Conservation (phyloP, 2,329 filamentous ascomycete genomes). For the Trichophyton mentagrophytes region DNA sequence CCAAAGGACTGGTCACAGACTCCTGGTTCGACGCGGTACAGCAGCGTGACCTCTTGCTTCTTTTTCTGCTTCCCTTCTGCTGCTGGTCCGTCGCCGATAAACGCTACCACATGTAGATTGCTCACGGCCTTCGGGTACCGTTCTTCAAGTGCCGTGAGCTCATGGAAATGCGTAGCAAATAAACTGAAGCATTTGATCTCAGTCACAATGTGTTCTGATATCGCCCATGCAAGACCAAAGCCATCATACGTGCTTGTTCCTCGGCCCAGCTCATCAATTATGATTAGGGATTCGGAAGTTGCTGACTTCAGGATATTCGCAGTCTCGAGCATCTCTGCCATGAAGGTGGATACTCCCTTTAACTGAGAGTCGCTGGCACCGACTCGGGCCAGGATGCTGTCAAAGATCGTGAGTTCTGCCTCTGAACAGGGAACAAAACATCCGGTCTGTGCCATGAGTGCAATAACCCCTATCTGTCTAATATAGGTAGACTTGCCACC, state of each 20-base stretch:
- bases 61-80: slow-evolving; percentile 33
- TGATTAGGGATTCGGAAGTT: slow-evolving; percentile 88
- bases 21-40: slow-evolving; percentile 93
- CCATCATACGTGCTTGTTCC: slow-evolving; percentile 97
- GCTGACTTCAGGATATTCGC: slow-evolving; percentile 97
- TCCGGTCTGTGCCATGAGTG: slow-evolving; percentile 91
- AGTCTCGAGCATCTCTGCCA: slow-evolving; percentile 99
- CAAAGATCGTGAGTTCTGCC: slow-evolving; percentile 89
- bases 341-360: slow-evolving; percentile 96
- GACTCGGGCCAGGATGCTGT: slow-evolving; percentile 90
- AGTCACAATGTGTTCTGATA: slow-evolving; percentile 90
- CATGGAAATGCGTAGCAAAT: slow-evolving; percentile 98
- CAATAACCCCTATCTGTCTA: slow-evolving; percentile 90
- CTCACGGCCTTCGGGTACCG: slow-evolving; percentile 68
- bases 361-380: slow-evolving; percentile 93
- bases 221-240: slow-evolving; percentile 97
- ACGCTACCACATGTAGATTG: slow-evolving; percentile 91
- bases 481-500: slow-evolving; percentile 98
- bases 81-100: slow-evolving; percentile 53
- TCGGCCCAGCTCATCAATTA: slow-evolving; percentile 93
- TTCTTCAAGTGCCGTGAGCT: slow-evolving; percentile 80
- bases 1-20: slow-evolving; percentile 97
- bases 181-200: slow-evolving; percentile 90
- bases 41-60: slow-evolving; percentile 71
- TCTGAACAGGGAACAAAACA: slow-evolving; percentile 88